Conservation (phyloP, 257 asterid species). For the Ophiorrhiza pumila region DNA sequence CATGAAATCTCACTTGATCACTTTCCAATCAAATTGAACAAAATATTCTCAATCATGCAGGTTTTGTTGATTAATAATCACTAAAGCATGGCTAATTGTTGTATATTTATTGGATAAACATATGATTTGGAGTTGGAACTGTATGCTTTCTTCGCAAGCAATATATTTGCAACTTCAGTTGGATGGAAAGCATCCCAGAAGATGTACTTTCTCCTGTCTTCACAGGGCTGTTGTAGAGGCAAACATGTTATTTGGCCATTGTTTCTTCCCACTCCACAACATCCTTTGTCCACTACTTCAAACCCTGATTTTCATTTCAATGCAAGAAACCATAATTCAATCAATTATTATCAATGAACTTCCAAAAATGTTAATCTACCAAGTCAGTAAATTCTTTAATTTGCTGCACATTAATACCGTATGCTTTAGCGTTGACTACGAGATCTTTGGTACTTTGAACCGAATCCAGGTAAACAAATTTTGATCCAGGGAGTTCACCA, state of each 20-base stretch:
- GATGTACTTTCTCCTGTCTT: constrained; percentile 49
- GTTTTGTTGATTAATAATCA: not conserved
- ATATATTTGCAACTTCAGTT: constrained; percentile 70
- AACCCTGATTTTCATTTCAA: constrained; percentile 42
- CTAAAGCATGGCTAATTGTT: constrained; percentile 63
- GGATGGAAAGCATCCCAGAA: constrained; percentile 98
- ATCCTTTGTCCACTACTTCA: constrained; percentile 76
- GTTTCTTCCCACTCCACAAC: constrained; percentile 88
- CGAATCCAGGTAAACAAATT: constrained; percentile 72
- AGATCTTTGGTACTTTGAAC: constrained; percentile 55
- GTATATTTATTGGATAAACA: constrained; percentile 78
- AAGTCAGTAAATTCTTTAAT: not conserved
- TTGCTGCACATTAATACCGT: constrained; percentile 35
- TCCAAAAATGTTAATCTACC: not conserved
- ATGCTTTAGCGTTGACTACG: constrained; percentile 53
- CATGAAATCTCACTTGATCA: too few relatives aligned
- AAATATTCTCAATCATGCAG: not conserved
- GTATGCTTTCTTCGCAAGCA: constrained; percentile 70
- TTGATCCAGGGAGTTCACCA: constrained; percentile 64
- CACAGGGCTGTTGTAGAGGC: constrained; percentile 70
- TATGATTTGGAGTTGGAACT: constrained; percentile 47
- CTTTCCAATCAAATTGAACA: not conserved
- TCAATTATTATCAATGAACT: not conserved
- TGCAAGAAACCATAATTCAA: not conserved
- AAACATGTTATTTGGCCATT: constrained; percentile 90